Percentiles rank a stretch among this genome's conserved stretches.
phyloP scores from a whole-genome alignment of 345 rosid species.

The Hypericum androsaemum region DNA sequence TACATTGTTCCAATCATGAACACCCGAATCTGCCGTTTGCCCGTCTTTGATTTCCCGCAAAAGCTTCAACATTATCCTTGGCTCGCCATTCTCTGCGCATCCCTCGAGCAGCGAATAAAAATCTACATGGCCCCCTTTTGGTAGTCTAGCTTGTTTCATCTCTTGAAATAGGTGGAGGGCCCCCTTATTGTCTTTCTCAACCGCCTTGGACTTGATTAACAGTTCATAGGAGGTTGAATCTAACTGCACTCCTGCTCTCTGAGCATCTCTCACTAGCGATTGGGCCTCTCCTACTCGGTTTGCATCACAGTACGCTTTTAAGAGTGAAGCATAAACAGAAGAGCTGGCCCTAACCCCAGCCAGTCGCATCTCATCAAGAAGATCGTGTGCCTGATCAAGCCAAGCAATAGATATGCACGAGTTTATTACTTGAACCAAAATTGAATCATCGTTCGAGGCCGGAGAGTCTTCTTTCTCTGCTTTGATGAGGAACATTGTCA shows the following conservation, averaged over 20 bases:
- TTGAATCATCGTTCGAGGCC: conserved; percentile 58
- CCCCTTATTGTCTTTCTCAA: conserved; percentile 60
- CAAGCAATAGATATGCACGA: conserved; percentile 74
- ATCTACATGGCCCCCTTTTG: conserved; percentile 43
- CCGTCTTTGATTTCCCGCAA: conserved; percentile 72
- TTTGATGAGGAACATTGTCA: conserved; percentile 61
- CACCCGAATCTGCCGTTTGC: conserved; percentile 56
- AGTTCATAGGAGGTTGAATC: conserved; percentile 73
- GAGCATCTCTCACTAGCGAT: conserved; percentile 75
- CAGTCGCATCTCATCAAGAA: conserved; percentile 81
- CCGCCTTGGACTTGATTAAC: conserved; percentile 48
- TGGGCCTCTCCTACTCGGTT: conserved; percentile 48
- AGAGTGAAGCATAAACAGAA: conserved; percentile 56
- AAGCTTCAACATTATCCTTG: conserved; percentile 78
- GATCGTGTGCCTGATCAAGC: conserved; percentile 90
- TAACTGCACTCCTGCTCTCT: conserved; percentile 76
- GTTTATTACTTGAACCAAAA: conserved; percentile 54
- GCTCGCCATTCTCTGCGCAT: conserved; percentile 51
- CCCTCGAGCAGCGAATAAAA: conserved; percentile 60
- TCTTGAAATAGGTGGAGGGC: conserved; percentile 67
- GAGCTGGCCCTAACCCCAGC: conserved; percentile 63
- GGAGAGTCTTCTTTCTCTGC: conserved; percentile 65
- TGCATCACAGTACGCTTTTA: conserved; percentile 66
- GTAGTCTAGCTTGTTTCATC: conserved; percentile 64
- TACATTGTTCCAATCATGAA: conserved; percentile 87